Conservation (phyloP, 148 eudicot genomes). For the Vaccinium darrowii region DNA sequence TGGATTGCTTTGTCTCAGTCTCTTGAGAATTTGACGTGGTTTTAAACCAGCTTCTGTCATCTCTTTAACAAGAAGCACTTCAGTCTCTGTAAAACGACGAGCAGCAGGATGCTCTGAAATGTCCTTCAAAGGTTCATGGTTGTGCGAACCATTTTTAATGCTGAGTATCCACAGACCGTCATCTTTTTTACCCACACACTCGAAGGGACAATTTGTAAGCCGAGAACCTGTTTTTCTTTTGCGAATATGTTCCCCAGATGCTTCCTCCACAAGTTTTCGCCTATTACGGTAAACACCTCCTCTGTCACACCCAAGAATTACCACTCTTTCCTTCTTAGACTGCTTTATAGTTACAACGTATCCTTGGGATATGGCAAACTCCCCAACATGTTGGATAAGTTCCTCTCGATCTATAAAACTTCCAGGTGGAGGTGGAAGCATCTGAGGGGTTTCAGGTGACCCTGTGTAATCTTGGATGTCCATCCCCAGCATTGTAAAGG, state of each 20-base stretch:
- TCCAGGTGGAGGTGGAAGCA: conserved; percentile 79
- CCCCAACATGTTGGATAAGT: conserved; percentile 68
- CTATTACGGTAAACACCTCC: conserved; percentile 58
- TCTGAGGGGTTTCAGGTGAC: conserved; percentile 36
- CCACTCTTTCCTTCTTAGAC: conserved; percentile 58
- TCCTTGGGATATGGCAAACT: conserved; percentile 70
- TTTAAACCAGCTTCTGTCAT: conserved; percentile 78
- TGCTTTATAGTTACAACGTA: conserved; percentile 68
- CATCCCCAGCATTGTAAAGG: conserved; percentile 14
- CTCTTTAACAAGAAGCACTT: conserved; percentile 57
- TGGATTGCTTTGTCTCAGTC: conserved; percentile 62
- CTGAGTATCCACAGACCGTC: conserved; percentile 58
- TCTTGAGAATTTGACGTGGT: conserved; percentile 73
- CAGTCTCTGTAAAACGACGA: conserved; percentile 67
- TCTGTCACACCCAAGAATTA: conserved; percentile 69
- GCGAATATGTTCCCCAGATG: conserved; percentile 37
- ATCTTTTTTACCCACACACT: conserved; percentile 60
- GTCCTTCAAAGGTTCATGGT: conserved; percentile 74
- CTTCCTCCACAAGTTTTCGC: conserved; percentile 39
- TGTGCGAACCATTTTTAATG: conserved; percentile 60
- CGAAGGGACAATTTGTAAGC: conserved; percentile 68
- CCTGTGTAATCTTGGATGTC: conserved; percentile 19
- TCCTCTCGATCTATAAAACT: conserved; percentile 66
- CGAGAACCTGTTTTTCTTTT: conserved; percentile 57
- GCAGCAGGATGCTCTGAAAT: conserved; percentile 65